phyloP scores from a whole-genome alignment of 164 flowering plant genomes.

The Macadamia tetraphylla region DNA sequence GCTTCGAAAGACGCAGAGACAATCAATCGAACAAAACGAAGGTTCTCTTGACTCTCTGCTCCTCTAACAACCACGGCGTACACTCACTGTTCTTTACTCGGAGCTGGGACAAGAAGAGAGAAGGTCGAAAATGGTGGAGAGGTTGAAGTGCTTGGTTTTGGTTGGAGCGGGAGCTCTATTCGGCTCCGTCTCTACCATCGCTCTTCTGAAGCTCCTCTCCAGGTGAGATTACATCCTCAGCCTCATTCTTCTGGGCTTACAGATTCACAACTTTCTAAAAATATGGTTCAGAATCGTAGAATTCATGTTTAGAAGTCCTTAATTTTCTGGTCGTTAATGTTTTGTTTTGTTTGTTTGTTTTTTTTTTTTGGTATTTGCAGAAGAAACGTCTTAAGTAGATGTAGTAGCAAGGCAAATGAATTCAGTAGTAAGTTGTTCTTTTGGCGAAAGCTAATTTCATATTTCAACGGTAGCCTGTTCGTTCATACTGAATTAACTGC shows the following conservation, averaged over 20 bases:
- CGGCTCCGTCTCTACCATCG: conserved; percentile 54
- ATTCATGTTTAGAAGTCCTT: neutral
- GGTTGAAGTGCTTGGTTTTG: conserved; percentile 37
- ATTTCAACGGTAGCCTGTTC: neutral
- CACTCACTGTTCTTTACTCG: too few relatives aligned
- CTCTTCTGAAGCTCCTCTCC: conserved; percentile 44
- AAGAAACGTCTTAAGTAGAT: conserved; percentile 10
- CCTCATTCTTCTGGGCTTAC: too few relatives aligned
- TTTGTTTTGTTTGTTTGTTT: neutral
- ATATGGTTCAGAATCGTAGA: too few relatives aligned
- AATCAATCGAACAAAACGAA: neutral
- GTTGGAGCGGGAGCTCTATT: conserved; percentile 61
- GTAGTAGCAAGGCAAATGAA: conserved; percentile 10
- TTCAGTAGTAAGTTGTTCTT: conserved; percentile 8
- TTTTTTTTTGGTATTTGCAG: conserved; percentile 15
- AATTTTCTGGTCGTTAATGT: neutral
- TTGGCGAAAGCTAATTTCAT: too few relatives aligned
- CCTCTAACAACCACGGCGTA: neutral
- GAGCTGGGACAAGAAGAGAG: neutral
- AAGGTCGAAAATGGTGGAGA: conserved; percentile 40
- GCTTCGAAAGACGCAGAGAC: too few relatives aligned
- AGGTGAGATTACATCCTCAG: conserved; percentile 14
- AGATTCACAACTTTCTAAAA: neutral
- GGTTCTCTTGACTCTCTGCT: neutral
- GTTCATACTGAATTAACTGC: neutral